Base-by-base conservation (phyloP, 2,329 filamentous ascomycete species). In the Pyrenophora teres region DNA sequence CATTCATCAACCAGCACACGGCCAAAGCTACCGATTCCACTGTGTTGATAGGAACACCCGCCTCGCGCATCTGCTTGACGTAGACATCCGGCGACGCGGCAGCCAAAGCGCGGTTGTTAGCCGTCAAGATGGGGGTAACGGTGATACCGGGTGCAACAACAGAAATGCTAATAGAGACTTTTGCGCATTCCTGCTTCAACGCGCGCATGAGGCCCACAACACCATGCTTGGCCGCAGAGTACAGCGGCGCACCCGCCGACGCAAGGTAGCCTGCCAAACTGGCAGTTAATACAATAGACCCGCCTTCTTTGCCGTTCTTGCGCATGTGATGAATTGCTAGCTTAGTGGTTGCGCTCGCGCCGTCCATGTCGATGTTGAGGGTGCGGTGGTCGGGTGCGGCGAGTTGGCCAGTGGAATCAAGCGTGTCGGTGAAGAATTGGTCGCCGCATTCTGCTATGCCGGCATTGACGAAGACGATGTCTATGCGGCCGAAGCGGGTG, bases 201-300 rank as follows among this genome's bases (percentile, higher is more conserved):
- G 78, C 76, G 18, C 78, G 74, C 71, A 81, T 74, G 16, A 80
- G 71, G n/a, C 79, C 79, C 1, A 81, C 76, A 27, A 81, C 69
- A 71, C 74, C 79, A 59, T 81, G 78, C 53, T 81, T 81, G 8
- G 79, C 79, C 16, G 78, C 78, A 23, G 73, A 76, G 55, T 81
- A 81, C 13, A 79, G 56, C 13, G 78, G 78, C 19, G 77, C 76
- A 0, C 78, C 78, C 9, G 77, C 77, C 47, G 72, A 76, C 0
- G 76, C 79, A 6, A 81, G 63, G 64, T 81, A 80, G 0, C 78
- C 79, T 2, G 79, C 79, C 47, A 81, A 56, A 62, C 76, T 78
- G 1, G 78, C 78, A 1, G 78, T 80, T 64, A 79, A 66, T 2
- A 77, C 76, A 44, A 81, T 78, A 37, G 70, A 72, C 1, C 78